Evolutionary conservation across 768 basidiomycete species (phyloP).

Genomic region (Mycena galopus): DNA sequence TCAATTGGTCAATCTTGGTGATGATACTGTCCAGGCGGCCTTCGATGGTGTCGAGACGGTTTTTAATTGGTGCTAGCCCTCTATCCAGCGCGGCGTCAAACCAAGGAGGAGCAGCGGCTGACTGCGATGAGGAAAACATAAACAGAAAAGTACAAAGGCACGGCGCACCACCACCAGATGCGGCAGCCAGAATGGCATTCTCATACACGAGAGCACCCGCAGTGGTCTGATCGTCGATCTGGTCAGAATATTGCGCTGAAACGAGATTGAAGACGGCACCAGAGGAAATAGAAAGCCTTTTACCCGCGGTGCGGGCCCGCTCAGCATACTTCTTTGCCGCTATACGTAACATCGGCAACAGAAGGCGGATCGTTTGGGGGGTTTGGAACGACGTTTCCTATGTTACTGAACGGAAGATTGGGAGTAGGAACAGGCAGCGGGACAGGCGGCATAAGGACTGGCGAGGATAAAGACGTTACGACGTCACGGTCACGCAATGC

Average conservation of each 20-base stretch:
- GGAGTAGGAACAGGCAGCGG: too few species aligned
- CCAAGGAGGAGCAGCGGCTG: slow-evolving; percentile 11
- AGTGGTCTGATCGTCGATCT: slow-evolving; percentile 6
- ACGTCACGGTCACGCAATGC: too few species aligned
- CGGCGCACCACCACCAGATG: slow-evolving; percentile 18
- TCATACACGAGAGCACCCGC: slow-evolving; percentile 9
- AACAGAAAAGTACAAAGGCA: slow-evolving; percentile 1
- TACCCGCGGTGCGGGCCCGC: slow-evolving; percentile 9
- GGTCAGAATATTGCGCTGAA: slow-evolving; percentile 4
- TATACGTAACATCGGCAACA: slow-evolving; percentile 15
- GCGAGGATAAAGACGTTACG: too few species aligned
- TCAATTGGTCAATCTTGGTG: slow-evolving; percentile 18
- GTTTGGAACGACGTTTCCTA: not conserved
- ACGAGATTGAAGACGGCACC: slow-evolving; percentile 5
- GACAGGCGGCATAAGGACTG: too few species aligned
- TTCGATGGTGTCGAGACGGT: slow-evolving; percentile 1
- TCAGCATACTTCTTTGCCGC: slow-evolving; percentile 1
- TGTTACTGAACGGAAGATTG: not conserved
- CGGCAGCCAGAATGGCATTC: slow-evolving; percentile 15
- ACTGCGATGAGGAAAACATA: slow-evolving; percentile 11
- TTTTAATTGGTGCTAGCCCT: not conserved
- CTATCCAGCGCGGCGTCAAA: not conserved
- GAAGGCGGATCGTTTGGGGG: slow-evolving; percentile 6
- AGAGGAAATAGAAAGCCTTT: slow-evolving; percentile 5
- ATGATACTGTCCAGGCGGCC: too few species aligned